Conservation (phyloP, 495 filamentous ascomycete species). For the Glonium stellatum region DNA sequence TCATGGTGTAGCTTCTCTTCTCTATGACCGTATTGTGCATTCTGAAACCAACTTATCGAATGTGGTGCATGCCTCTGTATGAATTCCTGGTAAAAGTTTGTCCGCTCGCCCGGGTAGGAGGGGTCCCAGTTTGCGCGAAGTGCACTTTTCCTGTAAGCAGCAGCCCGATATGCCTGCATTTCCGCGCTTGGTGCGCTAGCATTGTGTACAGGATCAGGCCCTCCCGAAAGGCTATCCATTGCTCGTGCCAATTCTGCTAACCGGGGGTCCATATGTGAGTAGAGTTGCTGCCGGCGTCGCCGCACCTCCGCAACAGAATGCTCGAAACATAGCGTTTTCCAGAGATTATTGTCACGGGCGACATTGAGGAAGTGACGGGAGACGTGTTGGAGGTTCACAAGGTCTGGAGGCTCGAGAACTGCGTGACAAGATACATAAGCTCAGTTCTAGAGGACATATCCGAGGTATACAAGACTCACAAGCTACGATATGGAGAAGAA, state of each 20-base stretch:
- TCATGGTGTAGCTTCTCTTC: constrained; percentile 38
- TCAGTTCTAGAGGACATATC: constrained; percentile 6
- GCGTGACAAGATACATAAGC: constrained; percentile 3
- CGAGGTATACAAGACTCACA: constrained; percentile 46
- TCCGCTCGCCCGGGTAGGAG: constrained; percentile 55
- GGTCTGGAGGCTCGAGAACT: constrained; percentile 65
- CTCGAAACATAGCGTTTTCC: constrained; percentile 69
- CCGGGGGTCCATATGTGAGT: constrained; percentile 25
- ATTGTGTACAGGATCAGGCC: constrained; percentile 4
- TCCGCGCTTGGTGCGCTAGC: constrained; percentile 29
- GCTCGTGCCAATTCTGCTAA: constrained; percentile 33
- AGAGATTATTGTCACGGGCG: constrained; percentile 66
- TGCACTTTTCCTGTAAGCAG: constrained; percentile 41
- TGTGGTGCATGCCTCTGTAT: constrained; percentile 73
- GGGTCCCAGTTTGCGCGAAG: constrained; percentile 77
- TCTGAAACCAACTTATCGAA: constrained; percentile 61
- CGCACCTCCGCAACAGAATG: constrained; percentile 53
- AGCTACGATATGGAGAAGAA: constrained; percentile 65
- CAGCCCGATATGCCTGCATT: constrained; percentile 29
- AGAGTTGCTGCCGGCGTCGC: constrained; percentile 40
- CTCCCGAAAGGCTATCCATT: constrained; percentile 27
- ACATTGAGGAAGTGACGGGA: constrained; percentile 61
- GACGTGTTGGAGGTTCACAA: constrained; percentile 64
- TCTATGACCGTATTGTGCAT: constrained; percentile 29
- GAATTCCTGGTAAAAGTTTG: constrained; percentile 84